Conservation (phyloP, 768 basidiomycete species). For the Phanerodontia chrysosporium region DNA sequence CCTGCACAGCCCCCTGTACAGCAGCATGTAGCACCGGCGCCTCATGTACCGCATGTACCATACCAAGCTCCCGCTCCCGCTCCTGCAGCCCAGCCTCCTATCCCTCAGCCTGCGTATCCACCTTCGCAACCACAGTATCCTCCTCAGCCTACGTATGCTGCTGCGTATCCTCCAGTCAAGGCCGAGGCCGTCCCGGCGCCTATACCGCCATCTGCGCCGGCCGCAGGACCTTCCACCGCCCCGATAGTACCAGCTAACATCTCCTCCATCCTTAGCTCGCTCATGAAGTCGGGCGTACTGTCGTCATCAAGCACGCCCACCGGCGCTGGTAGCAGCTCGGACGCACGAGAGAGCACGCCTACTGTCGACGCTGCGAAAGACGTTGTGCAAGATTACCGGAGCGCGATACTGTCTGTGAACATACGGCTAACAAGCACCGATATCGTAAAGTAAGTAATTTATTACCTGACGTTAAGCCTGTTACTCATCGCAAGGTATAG, state of each 20-base stretch:
- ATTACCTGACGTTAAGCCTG: not conserved
- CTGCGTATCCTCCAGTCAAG: constrained; percentile 2
- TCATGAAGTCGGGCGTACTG: constrained; percentile 79
- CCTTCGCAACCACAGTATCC: constrained; percentile 25
- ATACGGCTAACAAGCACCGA: constrained; percentile 66
- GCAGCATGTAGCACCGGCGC: constrained; percentile 21
- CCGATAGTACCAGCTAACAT: constrained; percentile 17
- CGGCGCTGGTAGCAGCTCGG: constrained; percentile 41
- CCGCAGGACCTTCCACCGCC: constrained; percentile 16
- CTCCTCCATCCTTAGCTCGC: constrained; percentile 47
- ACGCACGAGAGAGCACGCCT: constrained; percentile 31
- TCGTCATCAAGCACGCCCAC: constrained; percentile 48
- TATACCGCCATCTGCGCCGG: not conserved
- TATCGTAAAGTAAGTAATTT: constrained; percentile 56
- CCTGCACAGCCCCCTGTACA: constrained; percentile 27
- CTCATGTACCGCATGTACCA: constrained; percentile 9
- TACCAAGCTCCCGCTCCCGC: constrained; percentile 20
- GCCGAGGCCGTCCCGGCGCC: not conserved
- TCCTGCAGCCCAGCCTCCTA: constrained; percentile 27
- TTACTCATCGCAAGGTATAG: constrained; percentile 28
- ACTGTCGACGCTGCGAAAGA: constrained; percentile 41
- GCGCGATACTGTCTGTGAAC: constrained; percentile 51
- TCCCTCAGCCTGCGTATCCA: constrained; percentile 28
- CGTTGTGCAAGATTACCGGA: constrained; percentile 53
- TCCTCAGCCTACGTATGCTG: constrained; percentile 14